Base-by-base conservation (phyloP, 2,329 filamentous ascomycete genomes). In the Elsinoe fawcettii region DNA sequence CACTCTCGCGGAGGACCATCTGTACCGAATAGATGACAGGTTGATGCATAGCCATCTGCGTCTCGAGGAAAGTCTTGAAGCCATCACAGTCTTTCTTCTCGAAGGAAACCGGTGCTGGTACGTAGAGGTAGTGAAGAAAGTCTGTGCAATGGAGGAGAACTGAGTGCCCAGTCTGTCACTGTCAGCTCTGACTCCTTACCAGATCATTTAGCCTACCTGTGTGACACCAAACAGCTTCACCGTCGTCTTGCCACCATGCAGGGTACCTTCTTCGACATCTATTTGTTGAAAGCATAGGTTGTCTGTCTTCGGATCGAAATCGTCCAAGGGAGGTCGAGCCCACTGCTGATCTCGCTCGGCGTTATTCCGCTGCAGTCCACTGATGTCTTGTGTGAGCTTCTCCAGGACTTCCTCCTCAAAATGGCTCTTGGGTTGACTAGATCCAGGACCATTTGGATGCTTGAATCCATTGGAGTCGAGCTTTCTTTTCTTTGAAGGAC, bases 151-250 rank as follows among this genome's bases (percentile, higher is more conserved):
- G 93, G 11, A 99, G 78, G 71, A 99, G 82, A 37, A 96, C 90
- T 2, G 93, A 99, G 72, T 99, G 87, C 56, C 93, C 93, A 41
- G 71, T 72, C 78, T 83, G 59, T 23, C 2, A 20, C 8, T 44
- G 22, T 43, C 55, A 53, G 41, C n/a, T 22, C n/a, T 14, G 9
- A 32, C n/a, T 27, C 46, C 18, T 34, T 5, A n/a, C 39, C 14
- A 11, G 9, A 30, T 14, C 20, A 6, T 12, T 5, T 51, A 9
- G 63, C 69, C 57, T 72, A 84, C 84, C 77, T 87, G 84, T 32
- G 90, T 96, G 3, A 97, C 90, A 65, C 93, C 93, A 73, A 97
- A 99, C 18, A 99, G 80, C 75, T 93, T 95, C 58, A 99, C 82
- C 0, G 89, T 86, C 0, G 88, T 78, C 67, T 78, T 85, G 18